Conservation (phyloP, 352 stramenopile species). For the Phytophthora boehmeriae region DNA sequence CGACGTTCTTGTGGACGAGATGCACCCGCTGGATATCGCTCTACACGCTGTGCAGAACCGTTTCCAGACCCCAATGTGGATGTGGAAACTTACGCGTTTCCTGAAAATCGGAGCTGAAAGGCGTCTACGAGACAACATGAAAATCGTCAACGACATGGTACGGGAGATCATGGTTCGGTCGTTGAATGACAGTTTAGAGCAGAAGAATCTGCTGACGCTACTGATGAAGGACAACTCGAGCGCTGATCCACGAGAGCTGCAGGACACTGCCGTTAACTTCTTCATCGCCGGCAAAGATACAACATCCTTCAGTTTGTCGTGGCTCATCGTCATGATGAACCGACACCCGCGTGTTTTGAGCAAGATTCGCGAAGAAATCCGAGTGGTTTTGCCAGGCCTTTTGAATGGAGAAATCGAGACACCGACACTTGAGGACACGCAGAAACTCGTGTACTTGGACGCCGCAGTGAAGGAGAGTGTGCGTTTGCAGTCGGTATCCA, state of each 20-base stretch:
- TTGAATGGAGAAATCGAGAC: slow-evolving; percentile 20
- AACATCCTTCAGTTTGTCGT: slow-evolving; percentile 53
- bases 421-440: slow-evolving; percentile 45
- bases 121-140: slow-evolving; percentile 26
- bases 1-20: slow-evolving; percentile 18
- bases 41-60: slow-evolving; percentile 45
- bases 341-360: slow-evolving; percentile 41
- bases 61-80: slow-evolving; percentile 41
- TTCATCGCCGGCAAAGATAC: slow-evolving; percentile 60
- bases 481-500: slow-evolving; percentile 42
- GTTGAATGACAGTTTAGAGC: slow-evolving; percentile 17
- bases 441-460: slow-evolving; percentile 59
- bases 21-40: slow-evolving; percentile 35
- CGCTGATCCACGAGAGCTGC: slow-evolving; percentile 35
- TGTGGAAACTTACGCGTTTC: slow-evolving; percentile 44
- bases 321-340: slow-evolving; percentile 58
- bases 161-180: slow-evolving; percentile 43
- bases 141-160: slow-evolving; percentile 39
- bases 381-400: slow-evolving; percentile 19
- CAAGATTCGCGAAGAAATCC: slow-evolving; percentile 42
- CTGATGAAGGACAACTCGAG: slow-evolving; percentile 35
- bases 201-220: slow-evolving; percentile 38
- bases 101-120: slow-evolving; percentile 34
- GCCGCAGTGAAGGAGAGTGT: slow-evolving; percentile 61
- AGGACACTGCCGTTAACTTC: slow-evolving; percentile 65